phyloP scores from a whole-genome alignment of 352 stramenopile genomes.

The Globisporangium barbulae region DNA sequence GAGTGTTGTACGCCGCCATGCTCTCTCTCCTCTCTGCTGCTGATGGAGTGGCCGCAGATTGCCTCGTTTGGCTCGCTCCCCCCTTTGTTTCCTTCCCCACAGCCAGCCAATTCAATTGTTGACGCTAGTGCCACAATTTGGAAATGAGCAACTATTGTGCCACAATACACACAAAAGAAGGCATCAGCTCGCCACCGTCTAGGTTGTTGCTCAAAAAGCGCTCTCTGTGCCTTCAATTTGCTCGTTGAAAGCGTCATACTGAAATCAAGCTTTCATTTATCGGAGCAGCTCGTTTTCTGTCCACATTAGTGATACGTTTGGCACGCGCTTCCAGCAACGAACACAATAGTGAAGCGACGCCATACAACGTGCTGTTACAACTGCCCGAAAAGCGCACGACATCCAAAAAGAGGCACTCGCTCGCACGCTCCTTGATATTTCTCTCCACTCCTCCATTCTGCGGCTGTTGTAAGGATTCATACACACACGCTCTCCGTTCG shows the following conservation, averaged over 20 bases:
- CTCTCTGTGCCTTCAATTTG: too few relatives aligned
- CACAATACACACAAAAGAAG: neutral
- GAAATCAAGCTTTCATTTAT: too few relatives aligned
- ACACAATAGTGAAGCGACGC: too few relatives aligned
- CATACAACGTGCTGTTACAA: too few relatives aligned
- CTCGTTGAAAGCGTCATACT: too few relatives aligned
- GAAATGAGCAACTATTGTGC: neutral
- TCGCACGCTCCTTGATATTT: too few relatives aligned
- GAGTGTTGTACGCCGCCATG: conserved; percentile 78
- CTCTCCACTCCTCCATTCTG: neutral
- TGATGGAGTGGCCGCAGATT: conserved; percentile 2
- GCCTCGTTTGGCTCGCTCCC: neutral
- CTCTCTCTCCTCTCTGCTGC: conserved; percentile 1
- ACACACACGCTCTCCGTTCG: neutral
- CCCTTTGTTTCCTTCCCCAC: neutral
- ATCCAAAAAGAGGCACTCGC: too few relatives aligned
- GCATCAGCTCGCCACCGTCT: neutral
- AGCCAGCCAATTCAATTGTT: conserved; percentile 1
- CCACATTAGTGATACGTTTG: too few relatives aligned
- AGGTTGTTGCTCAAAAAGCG: neutral
- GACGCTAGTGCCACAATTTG: neutral
- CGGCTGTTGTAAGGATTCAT: neutral
- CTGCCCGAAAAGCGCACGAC: too few relatives aligned
- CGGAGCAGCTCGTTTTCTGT: too few relatives aligned
- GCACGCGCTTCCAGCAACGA: too few relatives aligned